Evolutionary conservation across 1,284 basidiomycete species (phyloP).

Genomic region (Hymenochaete sp.): DNA sequence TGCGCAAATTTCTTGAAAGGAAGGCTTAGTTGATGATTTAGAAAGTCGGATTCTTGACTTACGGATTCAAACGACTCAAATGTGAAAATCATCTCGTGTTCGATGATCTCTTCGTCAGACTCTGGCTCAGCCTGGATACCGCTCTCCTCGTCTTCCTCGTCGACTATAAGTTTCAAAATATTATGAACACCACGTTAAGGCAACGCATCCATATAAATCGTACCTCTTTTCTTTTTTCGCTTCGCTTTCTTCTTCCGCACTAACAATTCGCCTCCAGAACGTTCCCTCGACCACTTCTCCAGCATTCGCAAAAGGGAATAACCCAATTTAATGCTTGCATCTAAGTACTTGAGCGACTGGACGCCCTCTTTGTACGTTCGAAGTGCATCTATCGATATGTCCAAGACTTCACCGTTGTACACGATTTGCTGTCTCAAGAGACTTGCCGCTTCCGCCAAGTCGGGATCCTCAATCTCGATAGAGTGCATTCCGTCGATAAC

Average conservation of each 20-base stretch:
- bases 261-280: conserved; percentile 50
- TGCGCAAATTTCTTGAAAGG: conserved; percentile 71
- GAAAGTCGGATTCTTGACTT: conserved; percentile 26
- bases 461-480: conserved; percentile 35
- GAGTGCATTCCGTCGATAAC: conserved; percentile 64
- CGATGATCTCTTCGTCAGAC: conserved; percentile 46
- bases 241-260: conserved; percentile 64
- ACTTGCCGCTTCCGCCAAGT: conserved; percentile 66
- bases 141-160: conserved; percentile 47
- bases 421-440: conserved; percentile 82
- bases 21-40: conserved; percentile 6
- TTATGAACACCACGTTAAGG: not conserved
- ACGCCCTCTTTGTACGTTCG: conserved; percentile 67
- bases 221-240: conserved; percentile 43
- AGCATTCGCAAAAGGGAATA: conserved; percentile 80
- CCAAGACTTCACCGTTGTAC: conserved; percentile 88
- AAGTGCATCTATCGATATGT: conserved; percentile 73
- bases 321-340: conserved; percentile 74
- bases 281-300: conserved; percentile 75
- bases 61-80: conserved; percentile 86
- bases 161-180: conserved; percentile 33
- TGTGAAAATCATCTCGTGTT: conserved; percentile 80
- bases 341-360: conserved; percentile 68
- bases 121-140: conserved; percentile 34
- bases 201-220: conserved; percentile 8